Conservation (phyloP, 2,329 filamentous ascomycete species). For the Apiospora kogelbergensis region DNA sequence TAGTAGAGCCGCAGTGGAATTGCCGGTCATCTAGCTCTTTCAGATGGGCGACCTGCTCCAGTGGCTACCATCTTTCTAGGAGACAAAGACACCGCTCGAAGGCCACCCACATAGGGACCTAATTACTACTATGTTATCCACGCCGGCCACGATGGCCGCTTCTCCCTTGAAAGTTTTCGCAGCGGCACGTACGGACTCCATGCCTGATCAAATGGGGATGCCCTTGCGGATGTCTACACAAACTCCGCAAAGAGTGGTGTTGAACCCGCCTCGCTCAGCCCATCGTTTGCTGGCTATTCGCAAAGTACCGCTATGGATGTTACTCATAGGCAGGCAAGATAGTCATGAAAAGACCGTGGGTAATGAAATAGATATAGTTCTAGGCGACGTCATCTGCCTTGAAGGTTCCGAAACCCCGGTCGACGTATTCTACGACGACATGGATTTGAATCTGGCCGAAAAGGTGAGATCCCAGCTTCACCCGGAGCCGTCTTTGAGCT, state of each 20-base stretch:
- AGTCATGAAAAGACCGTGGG: no score
- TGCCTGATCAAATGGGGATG: constrained; percentile 48
- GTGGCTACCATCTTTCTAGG: constrained; percentile 50
- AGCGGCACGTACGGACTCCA: constrained; percentile 45
- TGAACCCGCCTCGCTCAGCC: constrained; percentile 36
- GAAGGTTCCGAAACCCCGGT: no score
- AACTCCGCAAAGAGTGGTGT: constrained; percentile 39
- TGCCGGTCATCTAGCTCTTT: constrained; percentile 41
- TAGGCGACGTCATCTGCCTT: no score
- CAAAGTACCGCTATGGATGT: constrained; percentile 40
- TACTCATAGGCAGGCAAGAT: no score
- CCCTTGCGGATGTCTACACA: constrained; percentile 44
- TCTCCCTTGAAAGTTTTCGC: constrained; percentile 43
- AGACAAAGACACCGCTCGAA: constrained; percentile 43
- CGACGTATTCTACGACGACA: no score
- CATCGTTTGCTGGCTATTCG: constrained; percentile 45
- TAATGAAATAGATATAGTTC: no score
- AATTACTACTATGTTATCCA: constrained; percentile 50
- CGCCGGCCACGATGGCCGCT: constrained; percentile 41
- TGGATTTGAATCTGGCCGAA: no score
- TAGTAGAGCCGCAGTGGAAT: constrained; percentile 49
- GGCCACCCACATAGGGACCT: constrained; percentile 45
- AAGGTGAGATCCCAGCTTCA: no score
- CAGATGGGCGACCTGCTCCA: constrained; percentile 47
- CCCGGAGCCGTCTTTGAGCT: no score